Conservation (phyloP, 208 protist species). For the Porcisia hertigi region DNA sequence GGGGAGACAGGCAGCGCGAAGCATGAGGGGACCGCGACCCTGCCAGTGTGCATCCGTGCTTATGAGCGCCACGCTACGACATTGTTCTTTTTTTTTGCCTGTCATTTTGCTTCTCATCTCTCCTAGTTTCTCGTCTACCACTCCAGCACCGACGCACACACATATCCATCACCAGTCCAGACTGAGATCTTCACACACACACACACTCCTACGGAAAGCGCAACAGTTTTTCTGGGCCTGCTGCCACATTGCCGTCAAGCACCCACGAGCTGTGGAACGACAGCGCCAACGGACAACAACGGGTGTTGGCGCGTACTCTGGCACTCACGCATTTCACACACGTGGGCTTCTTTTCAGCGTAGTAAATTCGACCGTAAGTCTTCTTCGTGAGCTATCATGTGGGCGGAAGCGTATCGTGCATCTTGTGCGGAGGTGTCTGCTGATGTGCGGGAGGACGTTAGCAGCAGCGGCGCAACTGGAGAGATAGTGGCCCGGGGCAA, state of each 20-base stretch:
- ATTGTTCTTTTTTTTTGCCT: background rate
- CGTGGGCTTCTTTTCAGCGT: background rate
- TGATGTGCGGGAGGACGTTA: constrained; percentile 45
- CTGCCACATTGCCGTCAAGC: background rate
- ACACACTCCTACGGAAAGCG: background rate
- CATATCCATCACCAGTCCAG: background rate
- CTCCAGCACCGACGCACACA: background rate
- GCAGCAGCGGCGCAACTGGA: constrained; percentile 20
- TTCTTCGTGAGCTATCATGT: constrained; percentile 33
- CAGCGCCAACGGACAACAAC: background rate
- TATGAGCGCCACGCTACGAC: background rate
- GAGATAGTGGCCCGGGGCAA: constrained; percentile 53
- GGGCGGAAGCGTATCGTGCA: constrained; percentile 47
- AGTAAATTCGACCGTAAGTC: background rate
- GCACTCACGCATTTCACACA: background rate
- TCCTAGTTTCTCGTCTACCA: background rate
- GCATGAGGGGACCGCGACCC: background rate
- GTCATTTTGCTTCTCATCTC: background rate
- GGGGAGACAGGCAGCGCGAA: background rate
- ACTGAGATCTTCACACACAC: background rate
- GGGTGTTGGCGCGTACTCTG: background rate
- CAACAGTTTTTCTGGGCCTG: background rate
- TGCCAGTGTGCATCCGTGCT: background rate
- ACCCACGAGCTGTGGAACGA: background rate
- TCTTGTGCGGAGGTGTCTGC: constrained; percentile 42